Evolutionary conservation across 768 basidiomycete genomes (phyloP).

Genomic region (Phylloporus sp.): DNA sequence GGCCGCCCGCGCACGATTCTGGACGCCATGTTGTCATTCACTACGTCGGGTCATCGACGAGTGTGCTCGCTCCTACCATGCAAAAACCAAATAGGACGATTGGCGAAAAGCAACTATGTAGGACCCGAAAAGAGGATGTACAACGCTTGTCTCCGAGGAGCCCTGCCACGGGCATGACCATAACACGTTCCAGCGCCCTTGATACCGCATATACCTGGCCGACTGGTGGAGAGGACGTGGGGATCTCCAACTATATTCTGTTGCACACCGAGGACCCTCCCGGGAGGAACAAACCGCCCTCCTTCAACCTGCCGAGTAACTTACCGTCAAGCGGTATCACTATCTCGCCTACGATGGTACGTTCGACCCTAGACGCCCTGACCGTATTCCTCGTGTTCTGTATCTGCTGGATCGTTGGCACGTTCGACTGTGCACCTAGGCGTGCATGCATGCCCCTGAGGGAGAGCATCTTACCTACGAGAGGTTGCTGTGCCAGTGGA

Average conservation of each 20-base stretch:
- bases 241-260: constrained; percentile 42
- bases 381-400: constrained; percentile 49
- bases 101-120: constrained; percentile 21
- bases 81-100: constrained; percentile 26
- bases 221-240: constrained; percentile 36
- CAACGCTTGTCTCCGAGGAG: constrained; percentile 15
- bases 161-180: constrained; percentile 1
- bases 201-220: constrained; percentile 26
- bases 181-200: constrained; percentile 2
- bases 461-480: constrained; percentile 68
- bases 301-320: constrained; percentile 59
- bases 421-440: constrained; percentile 55
- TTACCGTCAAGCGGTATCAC: constrained; percentile 68
- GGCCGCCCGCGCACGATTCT: constrained; percentile 8
- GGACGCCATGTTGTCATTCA: constrained; percentile 4
- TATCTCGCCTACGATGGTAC: constrained; percentile 57
- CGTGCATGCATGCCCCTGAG: constrained; percentile 50
- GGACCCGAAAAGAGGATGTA: constrained; percentile 3
- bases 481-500: constrained; percentile 78
- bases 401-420: constrained; percentile 72
- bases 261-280: constrained; percentile 33
- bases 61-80: constrained; percentile 17
- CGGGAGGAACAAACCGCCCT: no score
- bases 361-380: constrained; percentile 54
- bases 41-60: neutral